Percentiles rank a stretch among this genome's conserved stretches.
Evolutionary conservation across 208 protist species (phyloP).

Genomic region (Wallacemonas sp.): DNA sequence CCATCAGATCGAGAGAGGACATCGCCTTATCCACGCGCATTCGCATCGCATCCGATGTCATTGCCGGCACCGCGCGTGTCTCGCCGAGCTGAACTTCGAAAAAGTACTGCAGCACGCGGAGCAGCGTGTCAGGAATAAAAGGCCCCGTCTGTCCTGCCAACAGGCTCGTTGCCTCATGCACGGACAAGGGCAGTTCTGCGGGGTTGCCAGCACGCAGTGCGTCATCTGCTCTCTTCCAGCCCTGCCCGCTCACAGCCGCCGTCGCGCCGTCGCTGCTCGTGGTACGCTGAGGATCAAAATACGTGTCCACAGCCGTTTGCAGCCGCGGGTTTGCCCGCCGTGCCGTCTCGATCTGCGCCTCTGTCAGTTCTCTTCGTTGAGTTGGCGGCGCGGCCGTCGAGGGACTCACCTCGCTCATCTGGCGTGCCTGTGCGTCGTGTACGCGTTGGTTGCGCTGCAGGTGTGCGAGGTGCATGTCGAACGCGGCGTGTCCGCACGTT

Average conservation of each 20-base stretch:
- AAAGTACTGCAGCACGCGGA: constrained; percentile 50
- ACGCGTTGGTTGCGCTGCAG: constrained; percentile 3
- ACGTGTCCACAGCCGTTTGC: constrained; percentile 9
- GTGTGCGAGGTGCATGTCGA: constrained; percentile 26
- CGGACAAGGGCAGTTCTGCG: neutral
- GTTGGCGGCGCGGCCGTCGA: neutral
- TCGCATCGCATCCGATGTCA: constrained; percentile 65
- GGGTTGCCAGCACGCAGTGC: neutral
- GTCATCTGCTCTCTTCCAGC: constrained; percentile 10
- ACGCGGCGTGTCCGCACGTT: constrained; percentile 34
- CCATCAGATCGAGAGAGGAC: constrained; percentile 46
- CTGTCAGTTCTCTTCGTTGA: neutral
- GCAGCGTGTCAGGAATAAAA: constrained; percentile 42
- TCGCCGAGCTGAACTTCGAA: constrained; percentile 66
- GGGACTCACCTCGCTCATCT: neutral
- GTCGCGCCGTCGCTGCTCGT: neutral
- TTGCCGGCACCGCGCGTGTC: constrained; percentile 46
- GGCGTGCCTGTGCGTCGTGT: constrained; percentile 2
- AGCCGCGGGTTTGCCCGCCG: neutral
- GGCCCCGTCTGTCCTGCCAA: constrained; percentile 18
- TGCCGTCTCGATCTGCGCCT: neutral
- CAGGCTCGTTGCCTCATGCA: constrained; percentile 2
- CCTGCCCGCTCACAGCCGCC: neutral
- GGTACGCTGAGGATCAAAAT: constrained; percentile 16
- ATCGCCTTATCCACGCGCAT: constrained; percentile 69